Evolutionary conservation across 2,329 filamentous ascomycete species (phyloP).

Genomic region (Aspergillus sp.): DNA sequence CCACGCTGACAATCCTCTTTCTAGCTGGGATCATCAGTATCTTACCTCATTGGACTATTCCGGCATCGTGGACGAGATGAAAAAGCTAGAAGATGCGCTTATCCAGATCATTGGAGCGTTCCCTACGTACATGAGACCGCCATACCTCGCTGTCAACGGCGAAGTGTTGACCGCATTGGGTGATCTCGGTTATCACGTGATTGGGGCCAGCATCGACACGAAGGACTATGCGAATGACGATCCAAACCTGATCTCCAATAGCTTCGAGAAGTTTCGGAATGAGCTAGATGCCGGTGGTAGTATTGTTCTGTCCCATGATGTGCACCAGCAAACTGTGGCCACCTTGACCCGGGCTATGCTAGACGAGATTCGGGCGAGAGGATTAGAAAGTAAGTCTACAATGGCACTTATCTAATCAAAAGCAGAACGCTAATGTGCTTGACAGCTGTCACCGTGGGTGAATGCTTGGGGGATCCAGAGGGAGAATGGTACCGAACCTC

Average conservation of each 20-base stretch:
- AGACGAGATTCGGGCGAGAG: constrained; percentile 33
- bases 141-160: constrained; percentile 35
- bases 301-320: constrained; percentile 34
- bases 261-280: constrained; percentile 25
- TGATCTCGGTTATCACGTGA: constrained; percentile 43
- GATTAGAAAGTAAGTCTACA: constrained; percentile 29
- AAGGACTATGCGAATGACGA: constrained; percentile 37
- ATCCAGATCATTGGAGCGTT: constrained; percentile 37
- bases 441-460: constrained; percentile 50
- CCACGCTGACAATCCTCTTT: background rate
- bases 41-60: constrained; percentile 28
- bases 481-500: constrained; percentile 47
- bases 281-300: constrained; percentile 28
- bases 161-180: constrained; percentile 31
- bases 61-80: constrained; percentile 36
- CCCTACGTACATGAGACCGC: constrained; percentile 47
- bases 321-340: constrained; percentile 31
- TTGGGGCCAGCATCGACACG: constrained; percentile 39
- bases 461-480: constrained; percentile 52
- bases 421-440: background rate
- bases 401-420: background rate
- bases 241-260: constrained; percentile 21
- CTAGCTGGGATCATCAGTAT: constrained; percentile 36
- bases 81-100: constrained; percentile 36
- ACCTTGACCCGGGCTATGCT: constrained; percentile 30